These are phyloP conservation scores for Silene noctiflora DNA, from an alignment of 179 eudicot genomes.

Conservation along the genomic window DNA sequence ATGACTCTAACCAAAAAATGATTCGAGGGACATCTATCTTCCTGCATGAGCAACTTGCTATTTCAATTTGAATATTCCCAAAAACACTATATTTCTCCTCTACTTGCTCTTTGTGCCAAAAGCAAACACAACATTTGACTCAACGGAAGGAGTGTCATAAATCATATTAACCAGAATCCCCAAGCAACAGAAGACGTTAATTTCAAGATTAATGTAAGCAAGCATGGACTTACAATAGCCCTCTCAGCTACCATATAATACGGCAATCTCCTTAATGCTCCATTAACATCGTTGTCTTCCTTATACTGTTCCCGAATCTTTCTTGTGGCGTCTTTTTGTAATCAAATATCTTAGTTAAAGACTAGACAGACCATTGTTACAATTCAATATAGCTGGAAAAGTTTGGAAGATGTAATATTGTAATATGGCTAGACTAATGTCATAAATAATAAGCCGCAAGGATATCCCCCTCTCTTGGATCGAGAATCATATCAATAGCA, in stretches of 20 bases:
- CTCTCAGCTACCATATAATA: constrained; percentile 87
- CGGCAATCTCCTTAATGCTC: constrained; percentile 77
- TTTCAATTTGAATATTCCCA: too few relatives aligned
- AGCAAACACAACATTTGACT: neutral
- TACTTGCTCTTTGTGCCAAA: neutral
- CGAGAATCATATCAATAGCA: constrained; percentile 81
- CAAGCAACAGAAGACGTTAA: neutral
- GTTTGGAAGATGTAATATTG: constrained; percentile 1
- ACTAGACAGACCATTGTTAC: constrained; percentile 20
- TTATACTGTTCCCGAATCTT: constrained; percentile 76
- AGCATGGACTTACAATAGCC: constrained; percentile 67
- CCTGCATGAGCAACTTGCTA: too few relatives aligned
- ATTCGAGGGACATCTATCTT: too few relatives aligned
- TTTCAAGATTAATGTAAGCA: constrained; percentile 14
- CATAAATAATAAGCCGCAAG: constrained; percentile 34
- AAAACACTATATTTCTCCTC: too few relatives aligned
- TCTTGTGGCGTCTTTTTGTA: constrained; percentile 69
- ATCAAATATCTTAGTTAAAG: constrained; percentile 48
- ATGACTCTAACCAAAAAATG: neutral
- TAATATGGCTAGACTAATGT: constrained; percentile 14
- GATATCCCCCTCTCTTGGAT: constrained; percentile 99
- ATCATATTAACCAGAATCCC: neutral
- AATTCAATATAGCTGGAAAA: constrained; percentile 9
- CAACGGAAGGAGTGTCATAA: neutral
- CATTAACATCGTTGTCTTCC: constrained; percentile 73